These are phyloP conservation scores for Komagataella phaffii DNA, from an alignment of 805 yeast genomes.

Conservation along the genomic window DNA sequence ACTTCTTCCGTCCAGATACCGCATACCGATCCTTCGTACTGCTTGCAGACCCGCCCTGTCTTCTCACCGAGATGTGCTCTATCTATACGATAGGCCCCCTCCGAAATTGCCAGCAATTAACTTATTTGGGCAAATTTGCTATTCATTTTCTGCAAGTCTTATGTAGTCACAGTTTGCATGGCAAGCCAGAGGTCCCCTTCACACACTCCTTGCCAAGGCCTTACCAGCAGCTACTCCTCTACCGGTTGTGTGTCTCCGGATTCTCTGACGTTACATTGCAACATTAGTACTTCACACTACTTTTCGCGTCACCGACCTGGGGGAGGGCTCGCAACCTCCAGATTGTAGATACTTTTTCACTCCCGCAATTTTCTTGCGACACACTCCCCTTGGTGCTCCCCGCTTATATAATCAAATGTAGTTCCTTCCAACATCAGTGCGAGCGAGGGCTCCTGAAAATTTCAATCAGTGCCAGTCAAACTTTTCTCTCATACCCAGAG, in stretches of 20 bases:
- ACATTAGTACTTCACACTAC: neutral
- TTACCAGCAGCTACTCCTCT: too few relatives aligned
- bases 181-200: too few relatives aligned
- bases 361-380: neutral
- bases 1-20: too few relatives aligned
- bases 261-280: neutral
- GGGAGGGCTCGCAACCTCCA: neutral
- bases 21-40: too few relatives aligned
- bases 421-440: neutral
- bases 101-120: too few relatives aligned
- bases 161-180: too few relatives aligned
- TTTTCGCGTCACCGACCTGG: neutral
- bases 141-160: too few relatives aligned
- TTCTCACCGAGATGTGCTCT: too few relatives aligned
- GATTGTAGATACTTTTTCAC: neutral
- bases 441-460: neutral
- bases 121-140: too few relatives aligned
- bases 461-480: neutral
- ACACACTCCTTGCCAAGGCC: too few relatives aligned
- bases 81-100: too few relatives aligned
- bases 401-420: neutral
- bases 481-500: neutral
- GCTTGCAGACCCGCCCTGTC: too few relatives aligned
- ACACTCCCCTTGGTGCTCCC: neutral
- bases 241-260: neutral